Evolutionary conservation across 805 yeast species (phyloP), one percentile per base, ranked within the genome.

Genomic region (Candida broadrunensis): DNA sequence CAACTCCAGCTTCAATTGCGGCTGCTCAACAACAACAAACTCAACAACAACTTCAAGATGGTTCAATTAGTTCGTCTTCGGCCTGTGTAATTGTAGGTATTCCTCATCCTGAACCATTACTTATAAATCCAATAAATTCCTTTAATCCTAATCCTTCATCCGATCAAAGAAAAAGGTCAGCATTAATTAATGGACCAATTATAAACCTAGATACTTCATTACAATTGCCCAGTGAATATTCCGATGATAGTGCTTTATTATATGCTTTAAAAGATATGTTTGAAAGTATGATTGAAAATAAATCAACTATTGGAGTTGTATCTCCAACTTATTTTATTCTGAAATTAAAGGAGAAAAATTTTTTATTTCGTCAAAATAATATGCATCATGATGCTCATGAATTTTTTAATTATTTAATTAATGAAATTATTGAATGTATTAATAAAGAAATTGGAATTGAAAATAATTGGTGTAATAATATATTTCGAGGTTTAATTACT

Each of bases 361-460:
- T 82, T 51, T 67, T 91, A 52, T 93, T 93, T 61, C 72, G 96
- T 46, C 83, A 88, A 42, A 81, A 86, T 33, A 69, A 69, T 49
- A 90, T 89, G 96, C 99, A 93, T 60, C 99, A 93, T 58, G 99
- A 93, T 69, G 97, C 98, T 4, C 99, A 93, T 63, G 99, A 93
- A 64, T 93, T 93, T 61, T 74, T 90, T 56, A 91, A 90, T 59
- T 90, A 86, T 55, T 60, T 90, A 50, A 69, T 93, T 39, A 93
- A 93, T 61, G 77, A 68, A 49, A 70, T 72, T 15, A 66, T 76
- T 12, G 89, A 86, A 47, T 73, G 85, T 14, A 67, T 85, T 37
- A 78, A 76, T 20, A 56, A 48, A 52, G 61, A 65, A 48, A 21
- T 49, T 33, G 63, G 62, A 5, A 34, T 46, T 9, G 52, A 54